Base-by-base conservation (phyloP, 2,329 filamentous ascomycete species). In the Diaporthe capsici region DNA sequence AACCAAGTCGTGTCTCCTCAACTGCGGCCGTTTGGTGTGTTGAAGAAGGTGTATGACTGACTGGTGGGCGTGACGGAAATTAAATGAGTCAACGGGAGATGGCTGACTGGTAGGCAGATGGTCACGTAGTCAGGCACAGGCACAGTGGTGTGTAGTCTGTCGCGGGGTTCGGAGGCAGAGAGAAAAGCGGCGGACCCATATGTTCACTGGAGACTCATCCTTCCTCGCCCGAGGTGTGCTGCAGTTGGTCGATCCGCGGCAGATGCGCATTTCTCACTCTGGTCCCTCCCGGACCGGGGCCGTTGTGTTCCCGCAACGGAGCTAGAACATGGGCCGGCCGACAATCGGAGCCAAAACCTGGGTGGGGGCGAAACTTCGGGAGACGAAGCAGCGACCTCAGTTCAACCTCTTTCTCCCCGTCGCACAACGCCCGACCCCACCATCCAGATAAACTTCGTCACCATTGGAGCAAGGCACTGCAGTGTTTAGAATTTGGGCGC, bases 311-410 rank as follows among this genome's bases (percentile, higher is more conserved):
- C 65, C 65, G 47, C 28, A 68, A 68, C 65, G 65, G 65, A 68
- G 65, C 65, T 68, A 68, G 65, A 68, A 68, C 20, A 28, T 68
- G 47, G 47, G 65, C 65, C 65, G 65, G 65, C 65, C 65, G 65
- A 68, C 47, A 25, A 74, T 74, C 72, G 72, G 72, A 74, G 61
- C 51, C 51, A 58, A 17, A 57, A 58, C 31, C 20, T 67, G 47
- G 39, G 47, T n/a, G 10, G 37, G 53, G 49, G 37, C 51, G 47
- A 34, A 70, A 68, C 63, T 53, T 68, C 51, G 51, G 51, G 61
- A 44, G 72, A 39, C 60, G 31, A 53, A n/a, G 9, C 31, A 53
- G 31, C 31, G 10, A 9, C 31, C 2, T 15, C 20, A 47, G 15
- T 37, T 31, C 20, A 37, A 9, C 42, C 15, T 25, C 22, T 20